Evolutionary conservation across 345 rosid genomes (phyloP).

Genomic region (Camelina laxa): DNA sequence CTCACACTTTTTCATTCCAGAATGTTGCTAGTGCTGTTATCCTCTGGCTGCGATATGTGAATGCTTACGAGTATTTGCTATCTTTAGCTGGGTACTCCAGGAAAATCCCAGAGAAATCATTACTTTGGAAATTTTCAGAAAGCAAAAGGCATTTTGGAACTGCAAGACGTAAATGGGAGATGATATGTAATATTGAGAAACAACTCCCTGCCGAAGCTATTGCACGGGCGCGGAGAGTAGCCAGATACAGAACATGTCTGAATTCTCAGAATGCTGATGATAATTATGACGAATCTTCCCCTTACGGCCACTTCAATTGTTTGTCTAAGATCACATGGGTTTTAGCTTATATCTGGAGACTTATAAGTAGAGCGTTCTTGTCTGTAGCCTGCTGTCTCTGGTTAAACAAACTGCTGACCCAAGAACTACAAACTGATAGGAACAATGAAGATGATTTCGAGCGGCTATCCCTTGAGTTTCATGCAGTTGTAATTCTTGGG

Average conservation of each 20-base stretch:
- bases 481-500: constrained; percentile 59
- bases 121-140: constrained; percentile 51
- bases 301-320: constrained; percentile 31
- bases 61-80: constrained; percentile 65
- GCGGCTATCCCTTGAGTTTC: constrained; percentile 41
- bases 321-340: constrained; percentile 46
- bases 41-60: constrained; percentile 76
- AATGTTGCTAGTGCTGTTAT: constrained; percentile 53
- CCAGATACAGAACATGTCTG: constrained; percentile 58
- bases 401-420: constrained; percentile 36
- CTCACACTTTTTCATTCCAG: constrained; percentile 65
- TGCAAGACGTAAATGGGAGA: constrained; percentile 61
- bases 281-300: constrained; percentile 38
- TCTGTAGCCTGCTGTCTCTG: constrained; percentile 41
- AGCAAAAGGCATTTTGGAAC: constrained; percentile 52
- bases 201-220: constrained; percentile 79
- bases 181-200: constrained; percentile 64
- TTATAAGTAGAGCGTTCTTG: constrained; percentile 46
- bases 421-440: constrained; percentile 45
- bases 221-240: constrained; percentile 82
- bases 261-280: constrained; percentile 46
- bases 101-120: constrained; percentile 49
- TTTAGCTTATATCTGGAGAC: constrained; percentile 50
- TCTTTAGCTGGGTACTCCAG: constrained; percentile 60
- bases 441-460: constrained; percentile 45